Percentiles rank a stretch among this genome's conserved stretches.
phyloP scores from a whole-genome alignment of 2,329 filamentous ascomycete genomes.

The Sclerotiophoma versabilis region DNA sequence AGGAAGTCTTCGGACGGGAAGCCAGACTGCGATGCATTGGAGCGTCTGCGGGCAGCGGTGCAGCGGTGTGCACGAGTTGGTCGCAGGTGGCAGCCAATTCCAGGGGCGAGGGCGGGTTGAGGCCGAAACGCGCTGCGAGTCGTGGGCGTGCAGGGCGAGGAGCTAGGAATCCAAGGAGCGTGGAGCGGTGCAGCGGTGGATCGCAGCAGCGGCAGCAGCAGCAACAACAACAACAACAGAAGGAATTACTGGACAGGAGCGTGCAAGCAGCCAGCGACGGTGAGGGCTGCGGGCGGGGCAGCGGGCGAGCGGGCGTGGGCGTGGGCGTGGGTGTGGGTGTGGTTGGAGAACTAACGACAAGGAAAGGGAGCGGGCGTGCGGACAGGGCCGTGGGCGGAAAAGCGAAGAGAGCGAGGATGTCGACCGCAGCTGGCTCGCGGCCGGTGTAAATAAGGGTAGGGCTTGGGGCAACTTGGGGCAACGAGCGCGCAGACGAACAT shows the following conservation, averaged over 20 bases:
- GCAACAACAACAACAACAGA: background rate
- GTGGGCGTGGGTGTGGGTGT: background rate
- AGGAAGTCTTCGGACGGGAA: constrained; percentile 51
- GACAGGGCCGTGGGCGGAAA: constrained; percentile 16
- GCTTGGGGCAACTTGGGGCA: background rate
- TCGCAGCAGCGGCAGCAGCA: constrained; percentile 3
- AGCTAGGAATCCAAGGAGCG: constrained; percentile 7
- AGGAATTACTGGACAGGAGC: constrained; percentile 13
- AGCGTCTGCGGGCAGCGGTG: constrained; percentile 25
- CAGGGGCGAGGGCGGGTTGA: constrained; percentile 18
- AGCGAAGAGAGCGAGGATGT: constrained; percentile 17
- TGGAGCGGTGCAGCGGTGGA: constrained; percentile 8
- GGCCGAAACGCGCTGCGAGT: constrained; percentile 19
- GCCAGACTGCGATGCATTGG: constrained; percentile 48
- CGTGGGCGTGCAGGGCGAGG: constrained; percentile 14
- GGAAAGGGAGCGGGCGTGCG: constrained; percentile 5
- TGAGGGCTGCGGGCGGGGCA: constrained; percentile 8
- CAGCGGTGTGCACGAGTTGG: constrained; percentile 13
- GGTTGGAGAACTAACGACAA: background rate
- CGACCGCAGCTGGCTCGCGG: background rate
- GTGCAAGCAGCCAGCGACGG: constrained; percentile 5
- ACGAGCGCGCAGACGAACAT: no score
- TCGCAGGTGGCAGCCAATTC: constrained; percentile 4
- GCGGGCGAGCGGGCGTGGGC: background rate
- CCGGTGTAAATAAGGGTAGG: constrained; percentile 4